Evolutionary conservation across 1,139 yeast species (phyloP).

Genomic region (Candida buenavistaensis): DNA sequence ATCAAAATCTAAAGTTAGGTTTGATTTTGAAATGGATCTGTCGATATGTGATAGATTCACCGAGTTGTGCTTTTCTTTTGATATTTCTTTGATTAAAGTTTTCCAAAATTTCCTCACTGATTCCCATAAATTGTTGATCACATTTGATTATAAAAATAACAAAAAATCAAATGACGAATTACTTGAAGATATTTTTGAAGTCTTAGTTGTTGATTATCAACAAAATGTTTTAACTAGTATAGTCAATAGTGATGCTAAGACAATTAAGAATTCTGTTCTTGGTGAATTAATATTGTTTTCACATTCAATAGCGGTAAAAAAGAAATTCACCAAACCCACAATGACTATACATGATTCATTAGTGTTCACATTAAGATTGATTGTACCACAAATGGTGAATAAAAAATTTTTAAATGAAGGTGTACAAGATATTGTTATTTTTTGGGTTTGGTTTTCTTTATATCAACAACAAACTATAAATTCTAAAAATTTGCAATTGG

Average conservation of each 20-base stretch:
- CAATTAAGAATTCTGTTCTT: conserved; percentile 28
- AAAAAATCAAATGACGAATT: conserved; percentile 22
- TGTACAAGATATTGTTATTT: conserved; percentile 31
- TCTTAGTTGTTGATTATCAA: conserved; percentile 36
- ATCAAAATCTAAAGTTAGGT: conserved; percentile 13
- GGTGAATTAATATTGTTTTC: conserved; percentile 35
- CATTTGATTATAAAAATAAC: conserved; percentile 20
- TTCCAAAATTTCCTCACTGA: conserved; percentile 36
- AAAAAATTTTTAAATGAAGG: conserved; percentile 23
- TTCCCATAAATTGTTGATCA: conserved; percentile 26
- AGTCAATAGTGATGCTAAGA: conserved; percentile 25
- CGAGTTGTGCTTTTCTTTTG: conserved; percentile 60
- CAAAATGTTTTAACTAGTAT: conserved; percentile 26
- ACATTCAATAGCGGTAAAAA: conserved; percentile 19
- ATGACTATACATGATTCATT: conserved; percentile 36
- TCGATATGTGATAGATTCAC: conserved; percentile 43
- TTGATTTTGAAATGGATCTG: conserved; percentile 17
- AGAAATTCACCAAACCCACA: conserved; percentile 17
- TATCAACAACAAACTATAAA: conserved; percentile 18
- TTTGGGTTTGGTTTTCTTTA: conserved; percentile 44
- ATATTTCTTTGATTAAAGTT: conserved; percentile 50
- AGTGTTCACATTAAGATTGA: conserved; percentile 30
- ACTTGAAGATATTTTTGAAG: conserved; percentile 34
- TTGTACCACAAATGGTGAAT: conserved; percentile 41
- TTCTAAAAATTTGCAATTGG: conserved; percentile 17